phyloP scores from a whole-genome alignment of 2,329 filamentous ascomycete species.

The Talaromyces pinophilus region DNA sequence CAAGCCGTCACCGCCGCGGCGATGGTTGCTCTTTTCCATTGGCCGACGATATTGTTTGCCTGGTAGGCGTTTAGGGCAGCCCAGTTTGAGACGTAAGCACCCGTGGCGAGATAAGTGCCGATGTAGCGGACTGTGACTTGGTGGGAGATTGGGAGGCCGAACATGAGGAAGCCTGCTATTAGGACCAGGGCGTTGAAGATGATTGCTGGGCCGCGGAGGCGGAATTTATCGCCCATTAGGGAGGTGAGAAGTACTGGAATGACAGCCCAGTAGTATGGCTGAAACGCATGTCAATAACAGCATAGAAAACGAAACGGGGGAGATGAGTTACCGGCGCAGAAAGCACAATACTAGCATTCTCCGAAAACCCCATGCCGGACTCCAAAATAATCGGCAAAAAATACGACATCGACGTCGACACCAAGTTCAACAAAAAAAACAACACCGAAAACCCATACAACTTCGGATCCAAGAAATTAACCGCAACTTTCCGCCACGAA shows the following conservation, averaged over 20 bases:
- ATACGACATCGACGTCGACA: slow-evolving; percentile 65
- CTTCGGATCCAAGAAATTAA: slow-evolving; percentile 61
- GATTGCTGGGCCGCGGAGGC: slow-evolving; percentile 64
- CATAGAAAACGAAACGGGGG: neutral
- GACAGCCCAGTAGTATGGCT: slow-evolving; percentile 67
- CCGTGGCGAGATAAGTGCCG: slow-evolving; percentile 66
- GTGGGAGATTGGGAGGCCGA: slow-evolving; percentile 57
- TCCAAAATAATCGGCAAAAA: slow-evolving; percentile 64
- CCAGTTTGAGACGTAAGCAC: slow-evolving; percentile 70
- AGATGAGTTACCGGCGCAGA: slow-evolving; percentile 54
- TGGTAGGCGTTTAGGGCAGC: slow-evolving; percentile 65
- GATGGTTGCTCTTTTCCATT: slow-evolving; percentile 66
- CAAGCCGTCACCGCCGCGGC: slow-evolving; percentile 61
- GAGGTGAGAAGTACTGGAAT: slow-evolving; percentile 65
- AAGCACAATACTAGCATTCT: slow-evolving; percentile 59
- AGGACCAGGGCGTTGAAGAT: slow-evolving; percentile 64
- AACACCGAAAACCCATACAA: slow-evolving; percentile 65
- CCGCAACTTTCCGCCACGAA: slow-evolving; percentile 55
- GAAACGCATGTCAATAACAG: neutral
- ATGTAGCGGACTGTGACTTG: slow-evolving; percentile 64
- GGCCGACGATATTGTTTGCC: slow-evolving; percentile 63
- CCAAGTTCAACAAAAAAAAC: slow-evolving; percentile 68
- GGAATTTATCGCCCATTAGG: slow-evolving; percentile 61
- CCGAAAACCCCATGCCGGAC: slow-evolving; percentile 57
- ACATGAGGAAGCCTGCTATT: slow-evolving; percentile 65